phyloP scores from a whole-genome alignment of 2,329 filamentous ascomycete species.

The Leptosphaerulina australis region DNA sequence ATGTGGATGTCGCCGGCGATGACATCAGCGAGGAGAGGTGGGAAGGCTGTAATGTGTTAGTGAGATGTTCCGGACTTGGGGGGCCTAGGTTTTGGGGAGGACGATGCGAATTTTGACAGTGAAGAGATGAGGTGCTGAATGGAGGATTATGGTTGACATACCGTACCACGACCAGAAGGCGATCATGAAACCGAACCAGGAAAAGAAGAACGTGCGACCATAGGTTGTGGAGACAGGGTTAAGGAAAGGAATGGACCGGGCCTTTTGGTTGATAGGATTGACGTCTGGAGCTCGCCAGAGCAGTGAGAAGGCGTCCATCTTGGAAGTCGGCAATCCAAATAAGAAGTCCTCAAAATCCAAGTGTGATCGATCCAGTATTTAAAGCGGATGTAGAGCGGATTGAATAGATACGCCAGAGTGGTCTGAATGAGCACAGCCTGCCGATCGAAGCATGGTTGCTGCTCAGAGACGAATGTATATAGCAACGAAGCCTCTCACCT shows the following conservation, averaged over 20 bases:
- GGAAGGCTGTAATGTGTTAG: constrained; percentile 33
- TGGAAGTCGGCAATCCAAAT: neutral
- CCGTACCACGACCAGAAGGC: constrained; percentile 77
- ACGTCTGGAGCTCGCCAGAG: constrained; percentile 64
- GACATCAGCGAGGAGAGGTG: constrained; percentile 54
- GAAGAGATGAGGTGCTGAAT: constrained; percentile 21
- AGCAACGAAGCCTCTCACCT: constrained; percentile 8
- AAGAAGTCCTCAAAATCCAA: neutral
- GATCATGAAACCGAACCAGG: constrained; percentile 82
- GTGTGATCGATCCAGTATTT: neutral
- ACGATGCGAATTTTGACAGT: neutral
- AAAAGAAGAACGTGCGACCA: constrained; percentile 86
- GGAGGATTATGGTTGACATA: constrained; percentile 3
- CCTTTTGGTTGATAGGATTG: constrained; percentile 83
- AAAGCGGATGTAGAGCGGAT: neutral
- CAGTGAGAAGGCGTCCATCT: constrained; percentile 26
- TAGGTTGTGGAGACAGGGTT: constrained; percentile 76
- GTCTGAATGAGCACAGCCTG: neutral
- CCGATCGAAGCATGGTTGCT: neutral
- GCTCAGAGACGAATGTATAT: constrained; percentile 1
- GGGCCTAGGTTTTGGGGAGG: constrained; percentile 3
- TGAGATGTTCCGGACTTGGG: neutral
- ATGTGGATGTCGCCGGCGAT: constrained; percentile 78
- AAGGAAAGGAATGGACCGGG: constrained; percentile 74
- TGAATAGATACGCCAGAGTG: neutral